phyloP scores from a whole-genome alignment of 192 early-diverging fungal species.

The Obelidium mucronatum region DNA sequence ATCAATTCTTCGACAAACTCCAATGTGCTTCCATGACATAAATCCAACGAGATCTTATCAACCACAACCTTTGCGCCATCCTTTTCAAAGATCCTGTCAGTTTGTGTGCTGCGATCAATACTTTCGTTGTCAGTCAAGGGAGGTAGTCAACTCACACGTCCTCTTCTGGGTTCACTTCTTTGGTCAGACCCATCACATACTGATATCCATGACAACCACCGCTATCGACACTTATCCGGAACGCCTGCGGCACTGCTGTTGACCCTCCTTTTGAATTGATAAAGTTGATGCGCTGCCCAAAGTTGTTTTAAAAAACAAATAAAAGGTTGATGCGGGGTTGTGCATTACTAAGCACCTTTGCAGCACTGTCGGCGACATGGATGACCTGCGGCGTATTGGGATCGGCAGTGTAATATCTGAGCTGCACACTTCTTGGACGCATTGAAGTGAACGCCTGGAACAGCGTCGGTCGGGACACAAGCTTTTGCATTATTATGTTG shows the following conservation, averaged over 20 bases:
- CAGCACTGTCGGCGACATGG: slow-evolving; percentile 29
- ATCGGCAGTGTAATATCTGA: no score
- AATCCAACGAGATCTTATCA: slow-evolving; percentile 50
- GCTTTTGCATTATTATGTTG: no score
- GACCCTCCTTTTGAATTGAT: slow-evolving; percentile 33
- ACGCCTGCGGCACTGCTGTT: slow-evolving; percentile 17
- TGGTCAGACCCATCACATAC: slow-evolving; percentile 59
- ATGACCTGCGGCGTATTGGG: neutral
- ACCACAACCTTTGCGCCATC: slow-evolving; percentile 53
- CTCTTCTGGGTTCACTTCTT: slow-evolving; percentile 48
- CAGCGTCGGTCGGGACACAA: no score
- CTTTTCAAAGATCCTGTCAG: slow-evolving; percentile 51
- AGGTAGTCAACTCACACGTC: slow-evolving; percentile 42
- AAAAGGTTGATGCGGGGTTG: neutral
- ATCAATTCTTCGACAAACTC: slow-evolving; percentile 65
- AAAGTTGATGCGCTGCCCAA: slow-evolving; percentile 39
- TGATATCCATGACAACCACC: slow-evolving; percentile 67
- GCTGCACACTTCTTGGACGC: no score
- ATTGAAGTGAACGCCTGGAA: no score
- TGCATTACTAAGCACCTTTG: neutral
- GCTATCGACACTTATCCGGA: slow-evolving; percentile 56
- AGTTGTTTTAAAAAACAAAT: neutral
- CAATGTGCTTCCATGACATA: slow-evolving; percentile 51
- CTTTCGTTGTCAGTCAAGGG: slow-evolving; percentile 11
- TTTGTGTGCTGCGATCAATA: no score